Evolutionary conservation across 768 basidiomycete species (phyloP), one percentile per base, ranked within the genome.

Genomic region (Clavaria fumosa): DNA sequence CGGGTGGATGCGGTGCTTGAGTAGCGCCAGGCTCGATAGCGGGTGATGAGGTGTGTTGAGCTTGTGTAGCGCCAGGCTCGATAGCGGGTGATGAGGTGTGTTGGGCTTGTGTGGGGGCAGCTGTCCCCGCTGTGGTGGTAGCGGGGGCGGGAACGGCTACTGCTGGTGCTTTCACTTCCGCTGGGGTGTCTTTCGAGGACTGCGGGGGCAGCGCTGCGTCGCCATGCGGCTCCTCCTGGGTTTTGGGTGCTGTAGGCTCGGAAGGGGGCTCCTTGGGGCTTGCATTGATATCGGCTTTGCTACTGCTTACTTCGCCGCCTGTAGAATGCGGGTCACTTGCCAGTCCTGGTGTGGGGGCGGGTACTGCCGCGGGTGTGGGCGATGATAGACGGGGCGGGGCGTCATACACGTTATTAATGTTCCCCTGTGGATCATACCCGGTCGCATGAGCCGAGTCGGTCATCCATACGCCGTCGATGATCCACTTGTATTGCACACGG

Each of bases 401-500:
- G 23, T 50, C 58, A 45, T 69, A 67, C 37, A 81, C 57, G 52
- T 85, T 82, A 55, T 88, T 88, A 14, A 75, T 51, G 53, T 77
- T 78, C 11, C 81, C 82, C 15, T 58, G 56, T 6, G 54, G 51
- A 47, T 85, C 81, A 1, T 56, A 50, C 54, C 81, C 78, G 37
- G 70, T 72, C 4, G 75, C 72, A 40, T 64, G 63, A 42, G 64
- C 63, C 23, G 66, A 62, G 33, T 64, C 62, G 33, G 65, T 62
- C 34, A 59, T 47, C 82, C 80, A 86, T 42, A 55, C 48, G 23
- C 74, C 76, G 51, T 88, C 84, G 37, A 86, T 81, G 51, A 85
- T 61, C 51, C 73, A 88, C 56, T 88, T 88, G 70, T 79, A 88
- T 5, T 60, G 49, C 40, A 81, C 58, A 48, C 72, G 77, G 35